Percentiles rank a stretch among this genome's conserved stretches.
phyloP scores from a whole-genome alignment of 208 protist species.

The Trypanosoma vivax region DNA sequence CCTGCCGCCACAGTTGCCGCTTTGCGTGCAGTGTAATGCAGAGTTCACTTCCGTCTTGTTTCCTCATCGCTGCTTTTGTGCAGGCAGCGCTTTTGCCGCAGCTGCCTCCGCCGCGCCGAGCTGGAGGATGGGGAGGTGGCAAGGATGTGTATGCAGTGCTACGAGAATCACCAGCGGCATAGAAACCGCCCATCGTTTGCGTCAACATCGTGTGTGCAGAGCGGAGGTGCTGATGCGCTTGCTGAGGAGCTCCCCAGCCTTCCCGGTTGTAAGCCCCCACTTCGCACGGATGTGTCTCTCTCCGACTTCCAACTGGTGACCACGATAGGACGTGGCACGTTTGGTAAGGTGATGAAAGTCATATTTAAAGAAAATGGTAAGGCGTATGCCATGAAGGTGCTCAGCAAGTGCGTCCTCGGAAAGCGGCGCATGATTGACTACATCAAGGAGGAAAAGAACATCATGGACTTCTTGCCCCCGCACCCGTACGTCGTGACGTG shows the following conservation, averaged over 20 bases:
- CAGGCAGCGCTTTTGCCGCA: conserved; percentile 44
- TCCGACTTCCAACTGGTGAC: conserved; percentile 86
- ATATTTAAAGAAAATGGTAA: conserved; percentile 33
- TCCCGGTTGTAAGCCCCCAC: conserved; percentile 4
- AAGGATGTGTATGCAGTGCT: conserved; percentile 45
- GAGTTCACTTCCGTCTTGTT: conserved; percentile 57
- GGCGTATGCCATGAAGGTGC: conserved; percentile 90
- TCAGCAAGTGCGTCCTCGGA: conserved; percentile 79
- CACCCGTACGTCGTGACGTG: conserved; percentile 87
- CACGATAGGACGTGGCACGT: conserved; percentile 88
- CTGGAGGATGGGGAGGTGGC: conserved; percentile 21
- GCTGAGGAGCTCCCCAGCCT: background rate
- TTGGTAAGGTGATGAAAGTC: conserved; percentile 94
- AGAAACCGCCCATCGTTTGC: background rate
- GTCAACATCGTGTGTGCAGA: conserved; percentile 1
- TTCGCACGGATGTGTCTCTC: conserved; percentile 30
- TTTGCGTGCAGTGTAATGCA: conserved; percentile 48
- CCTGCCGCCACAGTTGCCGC: conserved; percentile 22
- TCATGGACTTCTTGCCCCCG: conserved; percentile 62
- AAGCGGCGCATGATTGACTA: conserved; percentile 82
- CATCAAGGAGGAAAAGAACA: conserved; percentile 77
- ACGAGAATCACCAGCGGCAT: conserved; percentile 69
- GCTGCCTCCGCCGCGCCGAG: conserved; percentile 36
- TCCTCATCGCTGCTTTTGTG: conserved; percentile 70
- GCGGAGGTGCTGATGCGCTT: background rate